phyloP scores from a whole-genome alignment of 176 grass and related monocot species.

The Hordeum vulgare region MorexV3_pseudomolecules_assembly NC_058518.1:328637733-328638232 shows the following conservation, averaged over 20 bases:
- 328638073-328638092: slow-evolving; percentile 73
- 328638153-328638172: slow-evolving; percentile 65
- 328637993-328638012: not conserved
- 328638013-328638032: slow-evolving; percentile 73
- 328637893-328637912: slow-evolving; percentile 51
- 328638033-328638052: slow-evolving; percentile 61
- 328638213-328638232: slow-evolving; percentile 70
- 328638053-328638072: slow-evolving; percentile 76
- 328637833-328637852: slow-evolving; percentile 60
- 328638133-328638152: slow-evolving; percentile 65
- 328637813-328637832: slow-evolving; percentile 53
- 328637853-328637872: slow-evolving; percentile 92
- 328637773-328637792: slow-evolving; percentile 63
- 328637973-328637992: not conserved
- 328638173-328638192: slow-evolving; percentile 63
- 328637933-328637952: slow-evolving; percentile 93
- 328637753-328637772: slow-evolving; percentile 61
- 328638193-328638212: slow-evolving; percentile 77
- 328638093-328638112: slow-evolving; percentile 84
- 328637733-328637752: slow-evolving; percentile 76
- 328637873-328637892: slow-evolving; percentile 93
- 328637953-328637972: slow-evolving; percentile 58
- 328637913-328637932: slow-evolving; percentile 90
- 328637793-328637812: slow-evolving; percentile 49
- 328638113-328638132: slow-evolving; percentile 77